phyloP scores from a whole-genome alignment of 2,329 filamentous ascomycete species.

The Aspergillus sp. region DNA sequence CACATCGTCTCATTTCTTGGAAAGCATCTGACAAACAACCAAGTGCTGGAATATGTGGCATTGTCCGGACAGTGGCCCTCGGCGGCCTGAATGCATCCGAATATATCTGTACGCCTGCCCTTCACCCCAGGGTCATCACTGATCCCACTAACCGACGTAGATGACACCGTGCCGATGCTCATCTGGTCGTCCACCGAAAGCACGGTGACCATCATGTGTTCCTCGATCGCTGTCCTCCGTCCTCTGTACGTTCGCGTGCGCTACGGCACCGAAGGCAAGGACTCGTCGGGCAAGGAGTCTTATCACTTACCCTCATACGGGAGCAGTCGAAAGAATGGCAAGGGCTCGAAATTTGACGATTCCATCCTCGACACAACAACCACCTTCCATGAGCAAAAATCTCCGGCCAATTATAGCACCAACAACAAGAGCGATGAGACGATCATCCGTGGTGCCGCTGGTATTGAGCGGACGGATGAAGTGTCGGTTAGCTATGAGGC shows the following conservation, averaged over 20 bases:
- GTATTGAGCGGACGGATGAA: conserved; percentile 23
- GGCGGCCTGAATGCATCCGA: conserved; percentile 17
- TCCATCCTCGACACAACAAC: neutral
- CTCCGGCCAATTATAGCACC: neutral
- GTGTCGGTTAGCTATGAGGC: conserved; percentile 12
- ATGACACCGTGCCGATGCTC: conserved; percentile 21
- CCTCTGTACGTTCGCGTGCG: conserved; percentile 15
- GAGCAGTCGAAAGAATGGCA: conserved; percentile 13
- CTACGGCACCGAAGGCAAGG: conserved; percentile 12
- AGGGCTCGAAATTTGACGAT: neutral
- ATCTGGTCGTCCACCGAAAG: conserved; percentile 25
- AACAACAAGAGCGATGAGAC: conserved; percentile 18
- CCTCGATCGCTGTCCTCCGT: conserved; percentile 21
- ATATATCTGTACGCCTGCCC: conserved; percentile 14
- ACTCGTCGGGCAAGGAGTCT: conserved; percentile 15
- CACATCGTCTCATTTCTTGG: neutral
- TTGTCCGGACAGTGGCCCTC: conserved; percentile 21
- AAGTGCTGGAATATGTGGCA: conserved; percentile 23
- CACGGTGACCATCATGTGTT: conserved; percentile 22
- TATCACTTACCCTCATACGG: conserved; percentile 23
- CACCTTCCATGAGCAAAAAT: neutral
- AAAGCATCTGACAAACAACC: neutral
- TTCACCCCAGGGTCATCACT: neutral
- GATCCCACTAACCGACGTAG: neutral
- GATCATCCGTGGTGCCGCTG: conserved; percentile 17